These are phyloP conservation scores for Stevia rebaudiana DNA, from an alignment of 140 eudicot genomes.

Conservation along the genomic window DNA sequence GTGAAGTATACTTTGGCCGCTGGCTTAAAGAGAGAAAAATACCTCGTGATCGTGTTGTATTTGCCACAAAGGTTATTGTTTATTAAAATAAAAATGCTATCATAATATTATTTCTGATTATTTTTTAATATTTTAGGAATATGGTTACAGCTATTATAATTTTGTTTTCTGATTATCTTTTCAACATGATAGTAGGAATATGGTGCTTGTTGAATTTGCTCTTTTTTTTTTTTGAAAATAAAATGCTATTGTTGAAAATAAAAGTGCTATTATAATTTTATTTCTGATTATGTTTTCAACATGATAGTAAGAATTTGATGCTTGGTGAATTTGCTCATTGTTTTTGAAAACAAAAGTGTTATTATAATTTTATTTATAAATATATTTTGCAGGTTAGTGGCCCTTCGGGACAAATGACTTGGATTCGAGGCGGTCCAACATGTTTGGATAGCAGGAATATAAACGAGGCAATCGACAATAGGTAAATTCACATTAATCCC, in stretches of 20 bases:
- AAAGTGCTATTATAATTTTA: background rate
- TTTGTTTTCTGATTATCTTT: no score
- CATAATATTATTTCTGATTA: no score
- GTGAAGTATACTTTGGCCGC: conserved; percentile 70
- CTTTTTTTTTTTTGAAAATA: no score
- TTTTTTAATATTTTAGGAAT: no score
- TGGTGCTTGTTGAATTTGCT: conserved; percentile 2
- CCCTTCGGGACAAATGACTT: conserved; percentile 92
- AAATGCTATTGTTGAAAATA: no score
- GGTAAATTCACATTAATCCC: conserved; percentile 37
- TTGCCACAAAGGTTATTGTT: conserved; percentile 74
- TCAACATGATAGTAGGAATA: background rate
- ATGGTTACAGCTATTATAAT: no score
- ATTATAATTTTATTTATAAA: background rate
- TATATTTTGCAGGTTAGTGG: conserved; percentile 63
- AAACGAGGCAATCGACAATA: conserved; percentile 64
- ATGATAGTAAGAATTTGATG: background rate
- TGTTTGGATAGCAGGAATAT: conserved; percentile 71
- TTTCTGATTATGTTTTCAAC: background rate
- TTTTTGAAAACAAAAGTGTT: background rate
- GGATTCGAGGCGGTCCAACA: conserved; percentile 92
- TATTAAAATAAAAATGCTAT: no score
- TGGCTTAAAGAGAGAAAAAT: conserved; percentile 63
- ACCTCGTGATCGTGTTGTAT: conserved; percentile 64
- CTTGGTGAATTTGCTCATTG: background rate